These are phyloP conservation scores for Solanum phureja DNA, from an alignment of 257 asterid genomes.

Conservation along the genomic window DNA sequence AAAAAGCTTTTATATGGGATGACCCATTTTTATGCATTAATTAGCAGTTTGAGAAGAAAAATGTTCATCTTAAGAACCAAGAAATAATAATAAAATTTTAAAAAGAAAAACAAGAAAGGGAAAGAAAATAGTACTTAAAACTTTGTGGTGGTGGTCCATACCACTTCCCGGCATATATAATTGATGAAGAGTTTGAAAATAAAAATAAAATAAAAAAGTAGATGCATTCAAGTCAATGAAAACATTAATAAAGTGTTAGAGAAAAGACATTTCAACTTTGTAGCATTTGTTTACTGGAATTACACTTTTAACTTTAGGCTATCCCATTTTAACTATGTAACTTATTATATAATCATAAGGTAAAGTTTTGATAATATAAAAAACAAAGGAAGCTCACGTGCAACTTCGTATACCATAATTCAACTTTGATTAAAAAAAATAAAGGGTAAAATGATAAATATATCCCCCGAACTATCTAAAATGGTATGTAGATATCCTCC, in stretches of 20 bases:
- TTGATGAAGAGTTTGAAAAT: slow-evolving; percentile 1
- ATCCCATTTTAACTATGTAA: neutral
- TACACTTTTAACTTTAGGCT: neutral
- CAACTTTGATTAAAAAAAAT: neutral
- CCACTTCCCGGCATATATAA: neutral
- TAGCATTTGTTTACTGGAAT: neutral
- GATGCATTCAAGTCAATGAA: slow-evolving; percentile 10
- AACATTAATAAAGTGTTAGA: neutral
- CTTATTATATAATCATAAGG: neutral
- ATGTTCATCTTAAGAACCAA: neutral
- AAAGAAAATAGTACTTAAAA: neutral
- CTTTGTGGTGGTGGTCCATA: neutral
- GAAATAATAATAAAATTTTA: neutral
- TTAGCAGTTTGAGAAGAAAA: neutral
- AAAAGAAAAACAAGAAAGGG: neutral
- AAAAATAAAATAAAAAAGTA: neutral
- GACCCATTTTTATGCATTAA: neutral
- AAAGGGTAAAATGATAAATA: too few species aligned
- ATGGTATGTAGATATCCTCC: too few species aligned
- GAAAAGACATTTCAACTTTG: neutral
- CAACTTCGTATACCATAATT: neutral
- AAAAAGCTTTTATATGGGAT: neutral
- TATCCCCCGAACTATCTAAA: too few species aligned
- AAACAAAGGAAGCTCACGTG: neutral
- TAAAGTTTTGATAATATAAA: neutral